Evolutionary conservation across 148 eudicot genomes (phyloP).

Genomic region (Arbutus unedo): DNA sequence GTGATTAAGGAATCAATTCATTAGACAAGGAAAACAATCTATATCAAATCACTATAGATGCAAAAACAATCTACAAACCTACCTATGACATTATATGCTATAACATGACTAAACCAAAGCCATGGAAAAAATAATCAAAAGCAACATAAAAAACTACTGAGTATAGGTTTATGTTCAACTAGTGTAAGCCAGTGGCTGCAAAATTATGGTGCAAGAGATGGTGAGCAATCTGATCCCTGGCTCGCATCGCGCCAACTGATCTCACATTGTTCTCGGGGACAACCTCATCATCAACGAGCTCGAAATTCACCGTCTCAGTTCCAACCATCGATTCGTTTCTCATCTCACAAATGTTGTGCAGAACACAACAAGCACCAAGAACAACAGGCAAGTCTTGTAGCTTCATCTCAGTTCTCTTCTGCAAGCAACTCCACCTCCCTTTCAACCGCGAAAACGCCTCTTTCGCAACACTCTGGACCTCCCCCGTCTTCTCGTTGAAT

Average conservation of each 20-base stretch:
- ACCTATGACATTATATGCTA: constrained; percentile 9
- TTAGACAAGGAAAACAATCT: neutral
- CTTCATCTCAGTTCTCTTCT: constrained; percentile 73
- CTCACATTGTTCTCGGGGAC: constrained; percentile 43
- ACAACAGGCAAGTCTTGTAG: constrained; percentile 67
- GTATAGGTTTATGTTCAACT: neutral
- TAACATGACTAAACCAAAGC: constrained; percentile 3
- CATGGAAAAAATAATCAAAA: constrained; percentile 2
- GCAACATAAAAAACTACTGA: neutral
- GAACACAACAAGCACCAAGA: constrained; percentile 66
- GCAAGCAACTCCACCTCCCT: constrained; percentile 68
- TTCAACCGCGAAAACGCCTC: constrained; percentile 57
- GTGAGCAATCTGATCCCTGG: constrained; percentile 78
- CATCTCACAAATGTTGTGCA: constrained; percentile 72
- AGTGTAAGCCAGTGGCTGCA: constrained; percentile 33
- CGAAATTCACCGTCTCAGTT: constrained; percentile 30
- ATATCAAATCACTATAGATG: neutral
- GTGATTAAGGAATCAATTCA: neutral
- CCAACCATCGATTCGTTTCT: constrained; percentile 36
- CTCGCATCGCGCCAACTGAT: constrained; percentile 35
- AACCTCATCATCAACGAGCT: constrained; percentile 57
- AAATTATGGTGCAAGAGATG: constrained; percentile 55
- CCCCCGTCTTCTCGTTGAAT: constrained; percentile 55
- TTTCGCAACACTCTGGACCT: constrained; percentile 40
- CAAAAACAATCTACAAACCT: neutral